Conservation (phyloP, 78 protist genomes). For the Dictyostelium brefeldianum region DNA sequence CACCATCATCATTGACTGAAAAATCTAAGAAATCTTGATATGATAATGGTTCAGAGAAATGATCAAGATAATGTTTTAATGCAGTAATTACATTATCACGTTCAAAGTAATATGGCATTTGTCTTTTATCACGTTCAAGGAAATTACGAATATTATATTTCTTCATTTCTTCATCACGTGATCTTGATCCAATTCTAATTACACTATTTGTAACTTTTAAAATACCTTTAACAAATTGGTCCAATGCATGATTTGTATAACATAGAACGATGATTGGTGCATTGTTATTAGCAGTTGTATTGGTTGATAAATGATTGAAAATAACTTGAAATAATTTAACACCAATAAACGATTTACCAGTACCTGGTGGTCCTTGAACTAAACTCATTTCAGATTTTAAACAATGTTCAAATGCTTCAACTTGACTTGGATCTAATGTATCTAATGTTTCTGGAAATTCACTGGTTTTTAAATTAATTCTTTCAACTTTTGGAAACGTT, state of each 20-base stretch:
- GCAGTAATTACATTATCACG: neutral
- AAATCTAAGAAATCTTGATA: neutral
- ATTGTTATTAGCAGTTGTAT: neutral
- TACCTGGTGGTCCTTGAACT: conserved; percentile 96
- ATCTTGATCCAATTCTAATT: conserved; percentile 52
- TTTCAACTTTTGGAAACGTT: conserved; percentile 24
- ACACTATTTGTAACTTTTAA: neutral
- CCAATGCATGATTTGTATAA: conserved; percentile 96
- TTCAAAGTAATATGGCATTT: neutral
- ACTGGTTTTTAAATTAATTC: neutral
- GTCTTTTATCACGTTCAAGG: neutral
- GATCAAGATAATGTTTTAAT: neutral
- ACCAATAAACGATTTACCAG: conserved; percentile 93
- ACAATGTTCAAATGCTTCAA: conserved; percentile 52
- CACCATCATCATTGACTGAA: neutral
- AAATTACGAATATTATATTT: conserved; percentile 41
- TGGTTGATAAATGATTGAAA: neutral
- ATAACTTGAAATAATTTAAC: conserved; percentile 37
- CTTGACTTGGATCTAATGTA: conserved; percentile 50
- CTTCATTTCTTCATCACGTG: conserved; percentile 31
- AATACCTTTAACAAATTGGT: conserved; percentile 88
- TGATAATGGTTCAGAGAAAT: neutral
- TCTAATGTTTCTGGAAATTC: conserved; percentile 20
- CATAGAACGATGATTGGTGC: conserved; percentile 79
- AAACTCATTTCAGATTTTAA: conserved; percentile 67